phyloP scores from a whole-genome alignment of 2,329 filamentous ascomycete genomes.

The Colletotrichum godetiae region DNA sequence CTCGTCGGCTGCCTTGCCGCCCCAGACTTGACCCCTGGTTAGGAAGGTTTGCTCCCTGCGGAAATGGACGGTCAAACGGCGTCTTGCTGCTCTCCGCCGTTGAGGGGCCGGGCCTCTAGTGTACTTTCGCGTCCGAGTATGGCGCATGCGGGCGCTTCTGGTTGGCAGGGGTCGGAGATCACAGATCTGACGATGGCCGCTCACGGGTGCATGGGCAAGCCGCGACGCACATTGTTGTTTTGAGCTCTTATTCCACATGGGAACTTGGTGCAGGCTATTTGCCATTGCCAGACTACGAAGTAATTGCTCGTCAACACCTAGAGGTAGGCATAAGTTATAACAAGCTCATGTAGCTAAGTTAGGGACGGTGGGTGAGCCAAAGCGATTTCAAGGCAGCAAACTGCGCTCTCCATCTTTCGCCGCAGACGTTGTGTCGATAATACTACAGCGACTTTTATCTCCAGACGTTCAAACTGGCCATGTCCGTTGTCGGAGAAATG shows the following conservation, averaged over 20 bases:
- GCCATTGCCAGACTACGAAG: neutral
- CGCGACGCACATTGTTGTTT: neutral
- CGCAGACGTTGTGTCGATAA: neutral
- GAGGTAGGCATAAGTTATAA: neutral
- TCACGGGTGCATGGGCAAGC: neutral
- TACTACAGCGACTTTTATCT: neutral
- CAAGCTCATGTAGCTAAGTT: neutral
- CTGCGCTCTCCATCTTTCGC: neutral
- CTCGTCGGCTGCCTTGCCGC: constrained; percentile 18
- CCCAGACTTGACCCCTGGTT: neutral
- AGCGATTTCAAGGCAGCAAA: neutral
- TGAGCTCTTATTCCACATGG: neutral
- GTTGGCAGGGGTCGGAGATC: constrained; percentile 18
- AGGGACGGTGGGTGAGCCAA: neutral
- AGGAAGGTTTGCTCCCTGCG: neutral
- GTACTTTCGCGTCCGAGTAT: neutral
- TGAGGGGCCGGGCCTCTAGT: neutral
- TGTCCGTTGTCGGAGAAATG: neutral
- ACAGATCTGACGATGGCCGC: constrained; percentile 7
- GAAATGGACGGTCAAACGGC: constrained; percentile 20
- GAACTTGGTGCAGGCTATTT: neutral
- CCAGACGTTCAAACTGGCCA: neutral
- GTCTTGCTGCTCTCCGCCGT: neutral
- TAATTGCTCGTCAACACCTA: neutral
- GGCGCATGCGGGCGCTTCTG: neutral